These are phyloP conservation scores for Stylosanthes scabra DNA, from an alignment of 331 rosid species.

Conservation along the genomic window DNA sequence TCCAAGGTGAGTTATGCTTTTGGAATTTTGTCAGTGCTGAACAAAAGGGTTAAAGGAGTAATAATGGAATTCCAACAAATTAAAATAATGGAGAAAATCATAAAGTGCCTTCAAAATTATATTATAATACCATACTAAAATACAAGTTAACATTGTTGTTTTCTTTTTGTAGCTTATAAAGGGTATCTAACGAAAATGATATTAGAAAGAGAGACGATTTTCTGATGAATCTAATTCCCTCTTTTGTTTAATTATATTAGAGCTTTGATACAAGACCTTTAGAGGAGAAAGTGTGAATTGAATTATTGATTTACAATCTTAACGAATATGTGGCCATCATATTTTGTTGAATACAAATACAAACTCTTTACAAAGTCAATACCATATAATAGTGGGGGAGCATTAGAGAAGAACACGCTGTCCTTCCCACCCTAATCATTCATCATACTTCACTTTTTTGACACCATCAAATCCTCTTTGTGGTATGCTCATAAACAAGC, in stretches of 20 bases:
- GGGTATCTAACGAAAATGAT: neutral
- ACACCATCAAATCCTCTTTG: slow-evolving; percentile 26
- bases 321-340: slow-evolving; percentile 4
- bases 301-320: slow-evolving; percentile 2
- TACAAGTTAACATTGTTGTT: too few relatives aligned
- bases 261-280: neutral
- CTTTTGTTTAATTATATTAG: neutral
- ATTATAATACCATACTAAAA: too few relatives aligned
- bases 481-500: too few relatives aligned
- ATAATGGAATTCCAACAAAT: slow-evolving; percentile 3
- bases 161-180: too few relatives aligned
- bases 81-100: too few relatives aligned
- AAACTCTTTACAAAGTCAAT: neutral
- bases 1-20: slow-evolving; percentile 33
- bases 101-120: too few relatives aligned
- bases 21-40: slow-evolving; percentile 34
- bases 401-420: slow-evolving; percentile 6
- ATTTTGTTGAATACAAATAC: slow-evolving; percentile 20
- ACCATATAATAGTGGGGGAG: slow-evolving; percentile 5
- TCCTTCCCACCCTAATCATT: slow-evolving; percentile 10
- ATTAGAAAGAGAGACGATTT: neutral
- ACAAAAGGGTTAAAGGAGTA: slow-evolving; percentile 14
- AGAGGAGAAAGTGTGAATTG: slow-evolving; percentile 6
- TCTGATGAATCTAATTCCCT: slow-evolving; percentile 1
- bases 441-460: slow-evolving; percentile 17